Evolutionary conservation across 495 filamentous ascomycete genomes (phyloP), one percentile per base, ranked within the genome.

Genomic region (Penicillium longicatenatum): DNA sequence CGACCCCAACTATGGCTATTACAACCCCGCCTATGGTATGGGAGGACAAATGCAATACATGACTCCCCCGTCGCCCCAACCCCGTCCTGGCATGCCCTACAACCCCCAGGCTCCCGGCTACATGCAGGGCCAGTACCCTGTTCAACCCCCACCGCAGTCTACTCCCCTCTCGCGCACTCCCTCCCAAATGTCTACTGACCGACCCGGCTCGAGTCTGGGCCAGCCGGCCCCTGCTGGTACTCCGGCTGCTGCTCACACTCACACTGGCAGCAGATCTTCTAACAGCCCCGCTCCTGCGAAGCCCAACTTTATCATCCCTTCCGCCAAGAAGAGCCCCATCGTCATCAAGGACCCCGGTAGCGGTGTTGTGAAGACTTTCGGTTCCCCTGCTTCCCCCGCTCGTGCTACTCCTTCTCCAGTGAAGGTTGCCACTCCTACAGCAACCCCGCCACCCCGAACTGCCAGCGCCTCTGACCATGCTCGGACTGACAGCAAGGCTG

Each of bases 111-210:
- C 52, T 42, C 29, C 48, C 64, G 78, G 50, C 22, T 76, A 55
- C 77, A 77, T 73, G 77, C 81, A 62, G 71, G 78, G 57, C 58
- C 80, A 65, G 57, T 87, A 80, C 64, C 72, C 78, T 45, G 86
- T 86, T 61, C 77, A 75, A 57, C 69, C 78, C 63, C 76, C 77
- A 55, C 75, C 78, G 45, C 80, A 84, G 68, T 75, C 85, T 16
- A 82, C 85, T 20, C 76, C 86, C 10, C 90, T 96, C 84, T 93
- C 92, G 8, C 88, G 93, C 64, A 89, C 85, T 48, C 84, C 90
- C 4, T 96, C 92, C 7, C 89, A 94, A 68, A 76, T 93, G 37
- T 93, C 88, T 21, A 79, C 79, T 55, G 87, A 94, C 61, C 85
- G 91, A 52, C 91, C 92, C 10, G 78, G 82, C 16, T 93, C 92